phyloP scores from a whole-genome alignment of 495 filamentous ascomycete genomes.

The Stereocaulon alpinum region DNA sequence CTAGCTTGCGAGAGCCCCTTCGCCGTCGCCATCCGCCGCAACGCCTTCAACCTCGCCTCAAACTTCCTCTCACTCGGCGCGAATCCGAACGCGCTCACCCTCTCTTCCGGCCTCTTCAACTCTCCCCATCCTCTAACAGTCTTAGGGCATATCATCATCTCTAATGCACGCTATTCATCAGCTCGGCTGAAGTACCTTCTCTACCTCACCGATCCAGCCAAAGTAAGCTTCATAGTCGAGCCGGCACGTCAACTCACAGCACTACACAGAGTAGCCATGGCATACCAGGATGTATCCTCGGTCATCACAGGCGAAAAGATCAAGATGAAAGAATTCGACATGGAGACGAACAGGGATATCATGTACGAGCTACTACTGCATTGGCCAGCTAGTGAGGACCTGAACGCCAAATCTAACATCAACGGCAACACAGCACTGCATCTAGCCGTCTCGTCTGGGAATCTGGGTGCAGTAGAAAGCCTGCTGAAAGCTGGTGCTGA shows the following conservation, averaged over 20 bases:
- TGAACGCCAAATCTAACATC: constrained; percentile 5
- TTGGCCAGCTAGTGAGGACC: background rate
- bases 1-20: constrained; percentile 13
- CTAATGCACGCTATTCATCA: constrained; percentile 8
- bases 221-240: constrained; percentile 14
- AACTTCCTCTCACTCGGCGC: constrained; percentile 11
- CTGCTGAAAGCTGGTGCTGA: constrained; percentile 15
- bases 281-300: background rate
- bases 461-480: constrained; percentile 18
- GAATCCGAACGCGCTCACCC: constrained; percentile 9
- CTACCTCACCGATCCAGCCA: background rate
- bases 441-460: constrained; percentile 24
- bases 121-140: constrained; percentile 8
- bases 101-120: constrained; percentile 9
- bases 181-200: constrained; percentile 16
- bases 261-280: constrained; percentile 9
- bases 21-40: constrained; percentile 11
- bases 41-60: constrained; percentile 17
- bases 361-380: constrained; percentile 8
- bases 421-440: constrained; percentile 25
- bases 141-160: constrained; percentile 15
- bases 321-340: constrained; percentile 1
- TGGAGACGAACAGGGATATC: constrained; percentile 10
- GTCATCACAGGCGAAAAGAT: background rate
- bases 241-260: constrained; percentile 12